Base-by-base conservation (phyloP, 345 rosid genomes). In the Brassica carinata region DNA sequence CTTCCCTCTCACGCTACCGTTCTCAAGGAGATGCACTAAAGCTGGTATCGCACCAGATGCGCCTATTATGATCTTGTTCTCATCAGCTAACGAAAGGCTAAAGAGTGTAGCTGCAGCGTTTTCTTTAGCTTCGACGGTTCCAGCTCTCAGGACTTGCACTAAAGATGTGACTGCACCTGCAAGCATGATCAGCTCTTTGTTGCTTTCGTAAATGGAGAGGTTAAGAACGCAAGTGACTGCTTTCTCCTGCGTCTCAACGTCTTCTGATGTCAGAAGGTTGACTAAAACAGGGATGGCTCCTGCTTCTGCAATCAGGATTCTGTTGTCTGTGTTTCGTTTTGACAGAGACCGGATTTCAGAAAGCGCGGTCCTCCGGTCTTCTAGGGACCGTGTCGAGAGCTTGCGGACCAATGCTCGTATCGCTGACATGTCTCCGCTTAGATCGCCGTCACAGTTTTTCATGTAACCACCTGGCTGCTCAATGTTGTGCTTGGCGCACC, bases 81-180 rank as follows among this genome's bases (percentile, higher is more conserved):
- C 97, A 66, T 92, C 97, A 30, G 88, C 90, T 11, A 93, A 87
- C 8, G 98, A 92, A 78, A 96, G 86, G 85, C 98, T 93, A 75
- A 96, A 96, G 64, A 93, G 90, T 53, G 99, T 92, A 5, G 99
- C 98, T 33, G 99, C 98, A 0, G 97, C 97, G 62, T 93, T 96
- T 82, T 96, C 98, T 84, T 85, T 89, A 27, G 97, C 97, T 86
- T 93, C 95, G 85, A 88, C 86, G 78, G 88, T 90, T 78, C 99
- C 98, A 5, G 90, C 90, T 83, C 92, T 83, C 13, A 96, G 92
- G 64, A 96, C 88, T 74, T 90, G 97, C 58, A 96, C 95, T 67
- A 93, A 84, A 19, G 97, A 92, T 76, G 95, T 90, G 77, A 96
- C 81, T 8, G 95, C 98, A 40, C 95, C 93, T 0, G 95, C 94